Evolutionary conservation across 352 stramenopile species (phyloP).

Genomic region (Stramenopiles sp.): DNA sequence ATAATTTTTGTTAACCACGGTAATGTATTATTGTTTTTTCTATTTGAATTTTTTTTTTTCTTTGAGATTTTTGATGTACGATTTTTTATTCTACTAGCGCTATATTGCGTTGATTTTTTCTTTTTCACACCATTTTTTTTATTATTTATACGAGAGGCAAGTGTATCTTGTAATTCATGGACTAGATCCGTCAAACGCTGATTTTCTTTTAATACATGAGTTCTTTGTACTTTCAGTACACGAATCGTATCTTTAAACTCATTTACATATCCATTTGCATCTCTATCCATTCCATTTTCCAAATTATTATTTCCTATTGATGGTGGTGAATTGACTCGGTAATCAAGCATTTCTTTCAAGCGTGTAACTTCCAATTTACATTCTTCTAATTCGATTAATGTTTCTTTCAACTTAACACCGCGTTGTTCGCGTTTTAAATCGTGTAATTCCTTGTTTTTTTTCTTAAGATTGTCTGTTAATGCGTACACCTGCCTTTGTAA

Average conservation of each 20-base stretch:
- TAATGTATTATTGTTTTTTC: background rate
- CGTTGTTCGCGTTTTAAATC: background rate
- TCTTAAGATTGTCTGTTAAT: background rate
- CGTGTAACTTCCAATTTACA: background rate
- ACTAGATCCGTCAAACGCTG: background rate
- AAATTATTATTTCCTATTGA: background rate
- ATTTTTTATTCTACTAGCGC: background rate
- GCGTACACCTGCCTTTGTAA: background rate
- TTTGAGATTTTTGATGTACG: background rate
- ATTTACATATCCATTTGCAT: background rate
- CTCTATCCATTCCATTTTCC: background rate
- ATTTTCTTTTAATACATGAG: background rate
- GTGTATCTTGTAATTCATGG: background rate
- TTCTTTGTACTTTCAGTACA: background rate
- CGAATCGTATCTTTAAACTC: background rate
- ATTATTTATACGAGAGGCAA: background rate
- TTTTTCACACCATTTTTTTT: background rate
- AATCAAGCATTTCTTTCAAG: background rate
- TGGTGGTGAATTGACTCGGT: background rate
- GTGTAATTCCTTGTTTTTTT: background rate
- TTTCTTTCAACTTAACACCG: background rate
- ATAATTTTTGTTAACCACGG: background rate
- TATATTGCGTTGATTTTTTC: background rate
- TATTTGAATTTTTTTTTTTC: background rate
- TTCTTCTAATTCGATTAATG: background rate